These are phyloP conservation scores for Neonectria punicea DNA, from an alignment of 2,329 filamentous ascomycete genomes.

Conservation along the genomic window DNA sequence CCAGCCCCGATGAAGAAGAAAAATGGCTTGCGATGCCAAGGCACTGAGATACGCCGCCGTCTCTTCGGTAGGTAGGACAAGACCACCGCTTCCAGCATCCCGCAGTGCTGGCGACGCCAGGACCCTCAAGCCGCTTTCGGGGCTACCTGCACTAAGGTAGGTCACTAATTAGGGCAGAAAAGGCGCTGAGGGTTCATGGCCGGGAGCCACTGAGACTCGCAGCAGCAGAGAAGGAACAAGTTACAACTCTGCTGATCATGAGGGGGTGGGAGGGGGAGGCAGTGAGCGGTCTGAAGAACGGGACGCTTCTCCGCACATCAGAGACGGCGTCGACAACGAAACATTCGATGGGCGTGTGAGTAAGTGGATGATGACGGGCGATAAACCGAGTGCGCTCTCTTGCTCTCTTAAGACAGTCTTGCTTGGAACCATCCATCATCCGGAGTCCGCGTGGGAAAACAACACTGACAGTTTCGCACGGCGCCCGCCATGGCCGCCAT, in stretches of 20 bases:
- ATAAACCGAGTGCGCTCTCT: background rate
- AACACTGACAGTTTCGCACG: background rate
- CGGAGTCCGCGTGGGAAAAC: background rate
- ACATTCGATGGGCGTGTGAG: background rate
- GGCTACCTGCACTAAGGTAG: slow-evolving; percentile 35
- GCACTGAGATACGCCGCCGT: slow-evolving; percentile 20
- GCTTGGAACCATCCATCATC: background rate
- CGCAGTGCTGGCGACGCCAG: slow-evolving; percentile 32
- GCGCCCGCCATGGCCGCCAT: slow-evolving; percentile 9
- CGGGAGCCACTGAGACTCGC: slow-evolving; percentile 32
- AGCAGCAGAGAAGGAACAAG: slow-evolving; percentile 15
- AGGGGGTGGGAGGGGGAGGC: slow-evolving; percentile 1
- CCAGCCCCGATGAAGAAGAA: background rate
- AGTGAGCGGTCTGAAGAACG: slow-evolving; percentile 33
- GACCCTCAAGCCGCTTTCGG: slow-evolving; percentile 31
- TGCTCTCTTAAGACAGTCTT: background rate
- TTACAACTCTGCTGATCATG: slow-evolving; percentile 32
- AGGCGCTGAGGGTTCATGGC: slow-evolving; percentile 36
- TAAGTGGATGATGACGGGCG: background rate
- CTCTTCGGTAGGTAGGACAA: background rate
- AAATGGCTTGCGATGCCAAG: slow-evolving; percentile 1
- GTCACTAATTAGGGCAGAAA: slow-evolving; percentile 35
- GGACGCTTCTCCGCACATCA: slow-evolving; percentile 29
- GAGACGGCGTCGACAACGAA: background rate
- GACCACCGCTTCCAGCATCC: slow-evolving; percentile 36